phyloP scores from a whole-genome alignment of 108 stramenopile species.

The Pseudonitzschia multistriata region DNA sequence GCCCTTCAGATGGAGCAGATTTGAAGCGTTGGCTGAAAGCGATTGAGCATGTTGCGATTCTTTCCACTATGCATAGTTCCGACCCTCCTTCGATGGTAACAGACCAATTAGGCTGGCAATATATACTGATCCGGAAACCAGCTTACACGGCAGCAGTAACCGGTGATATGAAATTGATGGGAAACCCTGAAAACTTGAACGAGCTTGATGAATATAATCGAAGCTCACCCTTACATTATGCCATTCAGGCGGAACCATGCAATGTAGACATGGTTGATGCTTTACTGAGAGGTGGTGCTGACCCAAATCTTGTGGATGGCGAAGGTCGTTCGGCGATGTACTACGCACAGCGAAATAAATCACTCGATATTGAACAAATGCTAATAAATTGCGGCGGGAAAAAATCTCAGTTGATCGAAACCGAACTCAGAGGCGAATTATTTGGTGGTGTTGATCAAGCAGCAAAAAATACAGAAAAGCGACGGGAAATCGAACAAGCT shows the following conservation, averaged over 20 bases:
- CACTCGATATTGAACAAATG: conserved; percentile 18
- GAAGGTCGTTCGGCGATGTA: conserved; percentile 37
- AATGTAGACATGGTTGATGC: conserved; percentile 21
- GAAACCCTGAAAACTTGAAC: conserved; percentile 22
- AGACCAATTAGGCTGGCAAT: conserved; percentile 41
- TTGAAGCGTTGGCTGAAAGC: conserved; percentile 26
- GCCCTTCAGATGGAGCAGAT: conserved; percentile 3
- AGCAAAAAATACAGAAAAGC: conserved; percentile 22
- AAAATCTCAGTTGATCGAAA: conserved; percentile 22
- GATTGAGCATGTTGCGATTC: conserved; percentile 27
- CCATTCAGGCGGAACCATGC: conserved; percentile 23
- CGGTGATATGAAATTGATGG: conserved; percentile 16
- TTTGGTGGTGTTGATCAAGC: conserved; percentile 40
- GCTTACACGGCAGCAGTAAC: conserved; percentile 39
- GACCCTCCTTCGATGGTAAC: neutral
- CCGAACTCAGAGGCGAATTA: conserved; percentile 33
- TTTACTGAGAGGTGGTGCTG: conserved; percentile 35
- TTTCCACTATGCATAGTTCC: conserved; percentile 15
- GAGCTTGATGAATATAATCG: conserved; percentile 40
- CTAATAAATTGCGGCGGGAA: conserved; percentile 24
- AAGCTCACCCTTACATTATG: conserved; percentile 46
- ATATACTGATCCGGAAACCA: conserved; percentile 32
- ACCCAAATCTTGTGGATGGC: conserved; percentile 37
- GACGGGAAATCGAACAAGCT: conserved; percentile 34
- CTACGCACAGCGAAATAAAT: conserved; percentile 34